Conservation (phyloP, 164 flowering plant species). For the Chimonanthus salicifolius region DNA sequence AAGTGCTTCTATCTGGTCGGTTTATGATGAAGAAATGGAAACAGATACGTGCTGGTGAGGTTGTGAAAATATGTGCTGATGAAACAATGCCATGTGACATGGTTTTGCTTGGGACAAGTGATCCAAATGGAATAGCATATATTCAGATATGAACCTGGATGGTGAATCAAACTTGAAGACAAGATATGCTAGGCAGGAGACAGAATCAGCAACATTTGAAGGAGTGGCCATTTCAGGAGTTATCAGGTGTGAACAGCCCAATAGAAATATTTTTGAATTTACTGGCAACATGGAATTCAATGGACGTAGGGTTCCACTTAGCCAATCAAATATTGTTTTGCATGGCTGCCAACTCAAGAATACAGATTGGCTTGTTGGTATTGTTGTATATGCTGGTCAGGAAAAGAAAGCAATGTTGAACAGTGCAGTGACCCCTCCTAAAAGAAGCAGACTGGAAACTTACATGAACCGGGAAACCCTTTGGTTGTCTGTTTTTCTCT, state of each 20-base stretch:
- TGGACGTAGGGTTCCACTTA: conserved; percentile 58
- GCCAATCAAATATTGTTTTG: conserved; percentile 83
- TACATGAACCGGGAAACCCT: conserved; percentile 89
- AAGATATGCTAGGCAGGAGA: conserved; percentile 63
- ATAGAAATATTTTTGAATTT: conserved; percentile 87
- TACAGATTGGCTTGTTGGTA: conserved; percentile 81
- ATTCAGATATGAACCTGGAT: conserved; percentile 88
- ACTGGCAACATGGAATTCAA: conserved; percentile 80
- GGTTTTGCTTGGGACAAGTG: conserved; percentile 81
- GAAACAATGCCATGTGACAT: conserved; percentile 88
- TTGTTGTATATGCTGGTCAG: conserved; percentile 92
- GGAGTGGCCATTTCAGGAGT: conserved; percentile 49
- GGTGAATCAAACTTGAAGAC: conserved; percentile 94
- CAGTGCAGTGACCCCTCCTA: conserved; percentile 78
- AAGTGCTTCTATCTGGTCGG: conserved; percentile 50
- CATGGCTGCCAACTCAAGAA: conserved; percentile 96
- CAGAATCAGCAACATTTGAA: conserved; percentile 42
- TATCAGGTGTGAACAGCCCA: conserved; percentile 84
- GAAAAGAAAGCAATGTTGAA: conserved; percentile 96
- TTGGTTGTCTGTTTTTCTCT: conserved; percentile 79
- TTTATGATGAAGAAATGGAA: conserved; percentile 64
- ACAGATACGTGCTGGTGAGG: conserved; percentile 71
- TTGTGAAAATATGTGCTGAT: conserved; percentile 60
- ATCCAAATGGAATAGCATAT: conserved; percentile 84
- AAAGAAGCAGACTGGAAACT: conserved; percentile 77